phyloP scores from a whole-genome alignment of 2,329 filamentous ascomycete species.

The Sphaerulina populicola region DNA sequence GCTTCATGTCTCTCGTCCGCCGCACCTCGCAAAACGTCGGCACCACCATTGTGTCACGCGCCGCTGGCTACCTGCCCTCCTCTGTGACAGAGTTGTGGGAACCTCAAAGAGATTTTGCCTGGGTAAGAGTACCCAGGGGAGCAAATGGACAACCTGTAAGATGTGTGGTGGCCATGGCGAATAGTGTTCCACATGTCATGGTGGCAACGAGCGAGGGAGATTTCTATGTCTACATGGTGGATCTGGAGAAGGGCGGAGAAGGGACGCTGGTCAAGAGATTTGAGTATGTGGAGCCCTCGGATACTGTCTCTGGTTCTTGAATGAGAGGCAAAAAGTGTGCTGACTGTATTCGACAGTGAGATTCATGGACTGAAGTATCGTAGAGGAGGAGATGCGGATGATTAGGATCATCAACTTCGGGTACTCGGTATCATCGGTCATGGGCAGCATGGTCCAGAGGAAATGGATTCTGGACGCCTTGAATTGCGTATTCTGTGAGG shows the following conservation, averaged over 20 bases:
- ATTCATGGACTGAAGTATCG: slow-evolving; percentile 29
- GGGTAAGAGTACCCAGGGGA: slow-evolving; percentile 77
- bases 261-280: slow-evolving; percentile 85
- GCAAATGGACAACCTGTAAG: slow-evolving; percentile 51
- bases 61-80: slow-evolving; percentile 84
- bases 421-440: not conserved
- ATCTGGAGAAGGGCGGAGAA: slow-evolving; percentile 89
- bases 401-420: slow-evolving; percentile 9
- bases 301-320: not conserved
- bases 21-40: slow-evolving; percentile 91
- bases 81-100: slow-evolving; percentile 98
- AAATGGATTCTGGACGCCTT: not conserved
- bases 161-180: slow-evolving; percentile 96
- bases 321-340: slow-evolving; percentile 1
- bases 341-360: slow-evolving; percentile 21
- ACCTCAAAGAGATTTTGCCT: slow-evolving; percentile 87
- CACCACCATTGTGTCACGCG: slow-evolving; percentile 75
- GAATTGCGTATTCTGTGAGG: no score
- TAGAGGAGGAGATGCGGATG: slow-evolving; percentile 23
- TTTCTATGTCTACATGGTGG: slow-evolving; percentile 91
- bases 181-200: slow-evolving; percentile 91
- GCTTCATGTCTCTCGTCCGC: slow-evolving; percentile 82
- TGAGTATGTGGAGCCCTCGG: slow-evolving; percentile 55
- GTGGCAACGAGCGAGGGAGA: slow-evolving; percentile 92
- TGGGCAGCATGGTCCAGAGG: not conserved